Percentiles rank a stretch among this genome's conserved stretches.
Conservation (phyloP, 805 yeast genomes). For the Spathaspora sp. region DNA sequence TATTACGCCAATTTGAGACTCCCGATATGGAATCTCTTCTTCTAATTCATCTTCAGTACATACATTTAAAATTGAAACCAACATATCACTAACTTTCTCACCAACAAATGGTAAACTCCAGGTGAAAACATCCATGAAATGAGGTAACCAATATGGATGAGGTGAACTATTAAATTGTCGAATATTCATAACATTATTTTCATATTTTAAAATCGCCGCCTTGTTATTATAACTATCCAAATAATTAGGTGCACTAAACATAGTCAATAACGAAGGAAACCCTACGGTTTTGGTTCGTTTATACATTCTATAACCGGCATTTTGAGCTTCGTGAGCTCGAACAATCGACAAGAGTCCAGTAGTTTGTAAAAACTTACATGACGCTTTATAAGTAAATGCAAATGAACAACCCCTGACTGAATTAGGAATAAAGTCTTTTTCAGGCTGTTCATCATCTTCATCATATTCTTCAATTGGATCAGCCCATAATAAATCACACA, state of each 20-base stretch:
- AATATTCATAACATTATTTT: slow-evolving; percentile 88
- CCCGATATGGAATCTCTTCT: slow-evolving; percentile 58
- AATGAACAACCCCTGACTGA: slow-evolving; percentile 88
- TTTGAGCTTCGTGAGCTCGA: slow-evolving; percentile 97
- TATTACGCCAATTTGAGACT: slow-evolving; percentile 15
- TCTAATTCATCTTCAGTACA: slow-evolving; percentile 94
- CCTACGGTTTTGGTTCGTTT: slow-evolving; percentile 78
- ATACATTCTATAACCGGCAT: slow-evolving; percentile 95
- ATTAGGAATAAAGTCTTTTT: slow-evolving; percentile 57
- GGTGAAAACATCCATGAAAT: slow-evolving; percentile 94
- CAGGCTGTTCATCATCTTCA: slow-evolving; percentile 30
- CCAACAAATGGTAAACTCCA: slow-evolving; percentile 98
- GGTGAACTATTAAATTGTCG: slow-evolving; percentile 90
- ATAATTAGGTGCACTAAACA: slow-evolving; percentile 95
- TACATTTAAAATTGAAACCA: slow-evolving; percentile 82
- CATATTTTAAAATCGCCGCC: slow-evolving; percentile 92
- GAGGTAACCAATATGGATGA: slow-evolving; percentile 96
- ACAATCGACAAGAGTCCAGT: slow-evolving; percentile 81
- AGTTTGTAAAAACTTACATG: slow-evolving; percentile 71
- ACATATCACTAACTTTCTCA: slow-evolving; percentile 91
- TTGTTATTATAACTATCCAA: slow-evolving; percentile 89
- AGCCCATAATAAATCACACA: slow-evolving; percentile 95
- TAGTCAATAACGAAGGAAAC: slow-evolving; percentile 84
- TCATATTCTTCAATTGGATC: slow-evolving; percentile 90
- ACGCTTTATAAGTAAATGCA: slow-evolving; percentile 80